A percentile compares a stretch with the other conserved stretches of the same genome.
Evolutionary conservation across 768 basidiomycete genomes (phyloP).

Genomic region (Kwoniella heveanensis): DNA sequence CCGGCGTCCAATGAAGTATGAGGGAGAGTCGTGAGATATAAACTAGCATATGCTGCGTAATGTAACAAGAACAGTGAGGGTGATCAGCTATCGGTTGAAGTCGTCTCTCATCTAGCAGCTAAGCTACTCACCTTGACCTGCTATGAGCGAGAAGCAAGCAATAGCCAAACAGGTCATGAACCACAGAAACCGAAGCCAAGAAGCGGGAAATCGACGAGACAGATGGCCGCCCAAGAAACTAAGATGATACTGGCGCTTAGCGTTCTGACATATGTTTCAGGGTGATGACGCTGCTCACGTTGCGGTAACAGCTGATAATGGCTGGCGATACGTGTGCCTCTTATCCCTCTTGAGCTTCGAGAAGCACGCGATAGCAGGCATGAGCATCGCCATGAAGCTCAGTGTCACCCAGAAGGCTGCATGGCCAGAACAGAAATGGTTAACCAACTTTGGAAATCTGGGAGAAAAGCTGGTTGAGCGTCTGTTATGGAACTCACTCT

Average conservation of each 20-base stretch:
- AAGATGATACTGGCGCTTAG: too few relatives aligned
- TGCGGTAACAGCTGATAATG: constrained; percentile 51
- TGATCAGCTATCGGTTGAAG: not conserved
- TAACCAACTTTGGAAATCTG: too few relatives aligned
- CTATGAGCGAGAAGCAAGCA: constrained; percentile 56
- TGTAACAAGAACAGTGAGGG: not conserved
- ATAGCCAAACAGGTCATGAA: constrained; percentile 57
- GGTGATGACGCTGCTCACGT: constrained; percentile 43
- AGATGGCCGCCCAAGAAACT: constrained; percentile 56
- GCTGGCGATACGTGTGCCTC: constrained; percentile 56
- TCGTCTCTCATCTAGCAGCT: not conserved
- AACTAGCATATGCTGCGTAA: constrained; percentile 58
- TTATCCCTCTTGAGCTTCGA: constrained; percentile 57
- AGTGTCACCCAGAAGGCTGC: constrained; percentile 56
- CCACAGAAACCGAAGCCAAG: constrained; percentile 59
- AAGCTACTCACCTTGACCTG: constrained; percentile 55
- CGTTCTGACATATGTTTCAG: too few relatives aligned
- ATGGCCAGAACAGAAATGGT: not conserved
- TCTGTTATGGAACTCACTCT: too few relatives aligned
- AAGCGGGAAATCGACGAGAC: constrained; percentile 54
- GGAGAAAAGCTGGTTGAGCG: too few relatives aligned
- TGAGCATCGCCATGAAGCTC: constrained; percentile 55
- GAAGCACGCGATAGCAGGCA: constrained; percentile 57
- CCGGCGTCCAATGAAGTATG: constrained; percentile 58
- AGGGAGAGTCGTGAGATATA: constrained; percentile 58